Evolutionary conservation across 2,329 filamentous ascomycete species (phyloP), one percentile per base, ranked within the genome.

Genomic region (Fonsecaea multimorphosa): DNA sequence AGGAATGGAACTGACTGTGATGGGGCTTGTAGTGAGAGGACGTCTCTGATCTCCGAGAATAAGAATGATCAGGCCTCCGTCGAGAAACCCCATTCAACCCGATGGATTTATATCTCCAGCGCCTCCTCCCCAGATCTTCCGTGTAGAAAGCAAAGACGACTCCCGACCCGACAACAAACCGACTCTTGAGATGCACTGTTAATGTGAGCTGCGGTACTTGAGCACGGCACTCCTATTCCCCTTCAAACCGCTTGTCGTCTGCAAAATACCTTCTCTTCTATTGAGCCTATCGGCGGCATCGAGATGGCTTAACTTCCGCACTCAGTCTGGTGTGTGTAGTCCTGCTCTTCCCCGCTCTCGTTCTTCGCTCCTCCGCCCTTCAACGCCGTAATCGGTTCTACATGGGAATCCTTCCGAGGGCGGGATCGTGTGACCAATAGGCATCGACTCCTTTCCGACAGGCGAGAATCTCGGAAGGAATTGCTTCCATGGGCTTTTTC

Each of bases 391-490:
- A n/a, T n/a, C n/a, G n/a, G n/a, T n/a, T n/a, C n/a, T n/a, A n/a
- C n/a, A n/a, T n/a, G 38, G 9, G 38, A 44, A 19, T 44, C n/a
- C 38, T 49, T 49, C 44, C 44, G 44, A 49, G 44, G 8, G n/a
- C 19, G 32, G 32, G 54, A 24, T 40, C 16, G 6, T 24, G 22
- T 22, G 14, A 12, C 54, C 54, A 56, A 56, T 56, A 34, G 19
- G 14, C 32, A 38, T 34, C 29, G 22, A 16, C n/a, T 24, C 24
- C n/a, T 38, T 40, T 22, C 34, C 29, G 3, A 31, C 3, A 16
- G 12, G 54, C 14, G 11, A n/a, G 51, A 16, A 27, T n/a, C 5
- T 38, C 54, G 54, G 54, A 56, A 38, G 16, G 32, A 56, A 56
- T 34, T 56, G 34, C 32, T 56, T 56, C 54, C 54, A 40, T 40